Percentiles rank a stretch among this genome's conserved stretches.
Conservation (phyloP, 352 stramenopile species). For the Phytophthora tentaculata region DNA sequence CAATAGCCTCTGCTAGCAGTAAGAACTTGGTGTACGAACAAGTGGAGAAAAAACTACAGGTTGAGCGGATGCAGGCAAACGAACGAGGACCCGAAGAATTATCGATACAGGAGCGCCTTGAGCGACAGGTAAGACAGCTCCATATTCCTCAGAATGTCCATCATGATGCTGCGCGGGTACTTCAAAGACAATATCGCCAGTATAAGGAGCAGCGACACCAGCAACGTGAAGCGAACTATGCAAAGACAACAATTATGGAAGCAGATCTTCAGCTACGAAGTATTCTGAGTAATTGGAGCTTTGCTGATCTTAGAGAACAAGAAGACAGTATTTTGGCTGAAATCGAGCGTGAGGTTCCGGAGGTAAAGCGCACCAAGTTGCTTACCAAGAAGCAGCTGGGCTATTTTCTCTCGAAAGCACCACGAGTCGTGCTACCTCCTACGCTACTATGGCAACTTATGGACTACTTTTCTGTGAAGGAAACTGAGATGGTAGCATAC, state of each 20-base stretch:
- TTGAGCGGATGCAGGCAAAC: conserved; percentile 29
- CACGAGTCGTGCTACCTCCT: conserved; percentile 50
- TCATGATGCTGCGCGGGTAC: conserved; percentile 49
- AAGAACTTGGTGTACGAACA: conserved; percentile 82
- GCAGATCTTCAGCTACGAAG: conserved; percentile 46
- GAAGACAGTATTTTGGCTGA: conserved; percentile 40
- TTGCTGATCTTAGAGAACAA: conserved; percentile 45
- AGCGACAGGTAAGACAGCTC: conserved; percentile 38
- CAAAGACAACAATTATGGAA: conserved; percentile 35
- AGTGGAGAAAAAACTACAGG: conserved; percentile 55
- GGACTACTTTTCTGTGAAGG: conserved; percentile 47
- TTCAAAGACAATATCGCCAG: conserved; percentile 48
- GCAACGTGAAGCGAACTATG: conserved; percentile 3
- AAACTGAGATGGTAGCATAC: conserved; percentile 44
- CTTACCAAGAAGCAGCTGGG: conserved; percentile 59
- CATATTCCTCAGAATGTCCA: conserved; percentile 44
- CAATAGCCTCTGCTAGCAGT: conserved; percentile 63
- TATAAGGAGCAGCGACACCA: conserved; percentile 44
- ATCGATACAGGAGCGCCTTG: conserved; percentile 24
- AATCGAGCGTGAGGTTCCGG: conserved; percentile 48
- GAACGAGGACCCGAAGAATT: conserved; percentile 1
- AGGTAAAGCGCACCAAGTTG: conserved; percentile 31
- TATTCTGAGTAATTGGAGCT: conserved; percentile 48
- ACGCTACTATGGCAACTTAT: conserved; percentile 47
- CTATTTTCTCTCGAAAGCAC: conserved; percentile 57